Evolutionary conservation across 139 green algal genomes (phyloP).

Genomic region (Parachlorella kessleri): DNA sequence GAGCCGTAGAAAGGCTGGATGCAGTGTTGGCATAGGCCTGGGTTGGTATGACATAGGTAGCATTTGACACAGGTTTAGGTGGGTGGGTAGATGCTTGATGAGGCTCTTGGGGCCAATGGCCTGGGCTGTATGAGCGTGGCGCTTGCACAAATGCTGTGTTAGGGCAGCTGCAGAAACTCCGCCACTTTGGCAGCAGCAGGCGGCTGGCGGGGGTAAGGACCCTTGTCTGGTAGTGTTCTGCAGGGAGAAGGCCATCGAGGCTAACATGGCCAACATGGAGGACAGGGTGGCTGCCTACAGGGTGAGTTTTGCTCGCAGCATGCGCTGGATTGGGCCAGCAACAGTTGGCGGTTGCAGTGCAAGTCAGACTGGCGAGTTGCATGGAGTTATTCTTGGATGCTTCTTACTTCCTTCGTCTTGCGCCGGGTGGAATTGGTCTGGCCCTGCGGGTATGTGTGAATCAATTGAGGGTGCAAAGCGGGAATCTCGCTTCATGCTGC

Average conservation of each 20-base stretch:
- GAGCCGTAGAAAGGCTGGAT: neutral
- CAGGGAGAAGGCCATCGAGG: slow-evolving; percentile 38
- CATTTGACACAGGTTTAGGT: neutral
- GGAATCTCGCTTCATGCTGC: neutral
- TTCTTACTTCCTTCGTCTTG: neutral
- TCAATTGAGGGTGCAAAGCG: no score
- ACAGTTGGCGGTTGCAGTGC: neutral
- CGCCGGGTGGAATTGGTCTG: neutral
- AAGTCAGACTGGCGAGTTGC: neutral
- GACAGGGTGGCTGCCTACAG: slow-evolving; percentile 38
- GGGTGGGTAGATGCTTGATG: no score
- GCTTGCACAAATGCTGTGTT: no score
- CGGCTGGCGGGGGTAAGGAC: no score
- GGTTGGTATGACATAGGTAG: neutral
- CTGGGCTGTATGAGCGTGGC: no score
- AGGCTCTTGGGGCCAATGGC: no score
- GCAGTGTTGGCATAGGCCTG: neutral
- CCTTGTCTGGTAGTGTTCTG: neutral
- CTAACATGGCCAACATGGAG: slow-evolving; percentile 40
- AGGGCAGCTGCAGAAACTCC: neutral
- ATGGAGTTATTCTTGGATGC: neutral
- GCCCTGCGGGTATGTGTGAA: neutral
- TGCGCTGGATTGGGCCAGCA: neutral
- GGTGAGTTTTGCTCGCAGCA: slow-evolving; percentile 9
- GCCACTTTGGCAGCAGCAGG: neutral